Conservation (phyloP, 2,329 filamentous ascomycete genomes). For the Thelonectria discophora region DNA sequence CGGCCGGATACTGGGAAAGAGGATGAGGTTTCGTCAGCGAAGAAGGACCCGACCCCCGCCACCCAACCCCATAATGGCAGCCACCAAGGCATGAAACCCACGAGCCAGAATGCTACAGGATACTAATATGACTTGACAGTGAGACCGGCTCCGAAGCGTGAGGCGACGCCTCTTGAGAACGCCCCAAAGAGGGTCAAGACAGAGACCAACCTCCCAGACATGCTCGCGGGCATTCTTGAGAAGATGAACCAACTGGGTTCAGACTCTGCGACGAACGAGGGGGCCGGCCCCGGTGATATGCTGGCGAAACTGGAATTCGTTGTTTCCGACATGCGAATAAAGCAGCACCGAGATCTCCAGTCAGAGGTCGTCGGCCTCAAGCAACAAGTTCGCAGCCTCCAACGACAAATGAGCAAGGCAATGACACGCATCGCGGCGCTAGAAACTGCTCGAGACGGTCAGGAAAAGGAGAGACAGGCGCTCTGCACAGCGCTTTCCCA, state of each 20-base stretch:
- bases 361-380: neutral
- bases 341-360: neutral
- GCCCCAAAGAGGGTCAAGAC: neutral
- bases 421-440: neutral
- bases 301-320: neutral
- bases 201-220: neutral
- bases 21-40: no score
- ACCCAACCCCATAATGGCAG: no score
- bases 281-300: neutral
- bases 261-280: neutral
- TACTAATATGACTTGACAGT: neutral
- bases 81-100: neutral
- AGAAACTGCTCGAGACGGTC: neutral
- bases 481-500: neutral
- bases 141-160: neutral
- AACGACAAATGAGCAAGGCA: neutral
- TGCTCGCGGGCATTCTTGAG: neutral
- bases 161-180: neutral
- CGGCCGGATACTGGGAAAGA: no score
- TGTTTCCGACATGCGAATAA: neutral
- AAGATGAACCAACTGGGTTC: neutral
- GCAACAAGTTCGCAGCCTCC: neutral
- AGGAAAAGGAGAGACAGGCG: neutral
- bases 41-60: no score
- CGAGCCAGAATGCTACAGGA: neutral